Base-by-base conservation (phyloP, 306 rosid species). In the Arachis stenosperma region DNA sequence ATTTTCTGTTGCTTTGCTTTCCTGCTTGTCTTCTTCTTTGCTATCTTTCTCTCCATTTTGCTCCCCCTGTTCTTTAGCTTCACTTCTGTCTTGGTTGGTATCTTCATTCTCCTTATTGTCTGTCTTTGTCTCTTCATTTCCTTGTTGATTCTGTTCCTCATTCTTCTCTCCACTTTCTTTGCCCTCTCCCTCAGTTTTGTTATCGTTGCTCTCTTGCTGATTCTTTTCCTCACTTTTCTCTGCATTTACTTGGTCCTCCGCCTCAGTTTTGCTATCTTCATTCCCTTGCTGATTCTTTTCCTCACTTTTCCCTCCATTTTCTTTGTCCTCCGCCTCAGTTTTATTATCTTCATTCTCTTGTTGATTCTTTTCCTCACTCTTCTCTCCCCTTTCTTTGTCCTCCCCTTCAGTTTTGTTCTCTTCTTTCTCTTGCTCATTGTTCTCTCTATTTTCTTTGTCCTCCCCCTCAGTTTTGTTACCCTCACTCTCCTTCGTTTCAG, bases 1-100 rank as follows among this genome's bases (percentile, higher is more conserved):
- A 79, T 70, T 81, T 40, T 50, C 73, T 9, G 72, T 39, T 56
- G 56, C 80, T 39, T 50, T 74, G 44, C 61, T 73, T 10, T 81
- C 86, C 53, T 81, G 73, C 39, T 29, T 66, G 15, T 44, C 73
- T 70, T 81, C 81, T 55, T 81, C 81, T 55, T 81, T 74, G 51
- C 67, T 74, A 61, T 30, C 76, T 40, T 57, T 75, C 30, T 37
- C 70, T 11, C 76, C 59, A 41, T 75, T 70, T 47, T 14, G 54
- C 67, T 57, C 83, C 15, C 13, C 71, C 7, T 29, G 57, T 43
- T 54, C 85, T 64, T 72, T 78, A 36, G 27, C 66, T 14, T 72
- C 75, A 17, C 9, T 51, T 79, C 2, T 68, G 7, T 56, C 59
- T 69, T 79, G 79, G 5, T 64, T 67, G 40, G 42, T 53, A 62